Percentiles rank a stretch among this genome's conserved stretches.
Evolutionary conservation across 805 yeast genomes (phyloP).

Genomic region (Schwanniomyces occidentalis): DNA sequence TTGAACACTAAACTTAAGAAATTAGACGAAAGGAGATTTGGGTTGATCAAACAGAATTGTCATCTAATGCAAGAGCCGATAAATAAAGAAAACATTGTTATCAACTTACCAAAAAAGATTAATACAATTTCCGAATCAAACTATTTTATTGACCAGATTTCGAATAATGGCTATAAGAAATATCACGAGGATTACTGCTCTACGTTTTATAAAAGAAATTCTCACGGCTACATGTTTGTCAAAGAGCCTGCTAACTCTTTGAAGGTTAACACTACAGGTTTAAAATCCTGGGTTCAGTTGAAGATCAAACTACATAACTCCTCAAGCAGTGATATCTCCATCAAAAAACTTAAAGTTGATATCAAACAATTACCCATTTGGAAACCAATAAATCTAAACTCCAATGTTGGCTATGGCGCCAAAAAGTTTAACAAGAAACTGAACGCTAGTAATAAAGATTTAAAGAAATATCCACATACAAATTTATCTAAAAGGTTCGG

Average conservation of each 20-base stretch:
- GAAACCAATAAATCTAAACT: slow-evolving; percentile 20
- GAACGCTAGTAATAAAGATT: neutral
- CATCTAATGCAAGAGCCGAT: neutral
- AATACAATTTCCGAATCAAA: neutral
- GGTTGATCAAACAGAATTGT: slow-evolving; percentile 1
- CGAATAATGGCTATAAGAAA: slow-evolving; percentile 3
- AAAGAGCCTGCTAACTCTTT: slow-evolving; percentile 29
- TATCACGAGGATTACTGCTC: slow-evolving; percentile 27
- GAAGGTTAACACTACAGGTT: slow-evolving; percentile 24
- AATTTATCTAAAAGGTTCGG: slow-evolving; percentile 14
- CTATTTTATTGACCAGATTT: neutral
- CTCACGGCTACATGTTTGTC: slow-evolving; percentile 36
- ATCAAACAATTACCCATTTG: slow-evolving; percentile 24
- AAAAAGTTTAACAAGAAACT: neutral
- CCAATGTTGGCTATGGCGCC: neutral
- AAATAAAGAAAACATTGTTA: slow-evolving; percentile 1
- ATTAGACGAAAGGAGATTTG: slow-evolving; percentile 1
- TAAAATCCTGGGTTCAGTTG: slow-evolving; percentile 26
- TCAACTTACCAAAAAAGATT: slow-evolving; percentile 8
- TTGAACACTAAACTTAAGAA: slow-evolving; percentile 3
- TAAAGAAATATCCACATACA: slow-evolving; percentile 5
- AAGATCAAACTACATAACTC: slow-evolving; percentile 18
- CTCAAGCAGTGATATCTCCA: neutral
- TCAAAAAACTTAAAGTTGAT: slow-evolving; percentile 25
- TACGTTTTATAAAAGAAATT: slow-evolving; percentile 34